Percentiles rank a stretch among this genome's conserved stretches.
These are phyloP conservation scores for Raffaelea albimanens DNA, from an alignment of 2,329 filamentous ascomycete genomes.

Conservation along the genomic window DNA sequence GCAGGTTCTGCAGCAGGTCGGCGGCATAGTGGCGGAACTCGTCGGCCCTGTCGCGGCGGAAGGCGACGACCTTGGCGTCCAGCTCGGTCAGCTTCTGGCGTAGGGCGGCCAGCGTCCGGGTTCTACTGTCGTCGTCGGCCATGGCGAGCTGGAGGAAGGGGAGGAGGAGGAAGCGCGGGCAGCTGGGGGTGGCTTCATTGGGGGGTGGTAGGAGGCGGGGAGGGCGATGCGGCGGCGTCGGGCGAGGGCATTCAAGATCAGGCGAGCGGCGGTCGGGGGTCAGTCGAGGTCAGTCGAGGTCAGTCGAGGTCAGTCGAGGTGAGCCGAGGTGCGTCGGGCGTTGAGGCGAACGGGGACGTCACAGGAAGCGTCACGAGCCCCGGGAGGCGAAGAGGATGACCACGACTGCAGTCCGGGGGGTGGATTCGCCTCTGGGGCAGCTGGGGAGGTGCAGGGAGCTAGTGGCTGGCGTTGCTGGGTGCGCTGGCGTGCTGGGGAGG, in stretches of 20 bases:
- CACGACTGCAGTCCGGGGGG: too few relatives aligned
- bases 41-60: slow-evolving; percentile 45
- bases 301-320: too few relatives aligned
- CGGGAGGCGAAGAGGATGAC: too few relatives aligned
- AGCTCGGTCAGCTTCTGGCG: slow-evolving; percentile 45
- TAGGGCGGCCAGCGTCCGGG: slow-evolving; percentile 38
- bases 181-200: slow-evolving; percentile 6
- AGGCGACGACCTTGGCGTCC: slow-evolving; percentile 45
- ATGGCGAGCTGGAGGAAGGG: slow-evolving; percentile 12
- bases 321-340: too few relatives aligned
- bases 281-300: too few relatives aligned
- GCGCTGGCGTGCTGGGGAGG: too few relatives aligned
- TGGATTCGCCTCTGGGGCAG: too few relatives aligned
- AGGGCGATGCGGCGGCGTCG: background rate
- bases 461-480: too few relatives aligned
- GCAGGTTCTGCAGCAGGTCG: slow-evolving; percentile 36
- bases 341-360: too few relatives aligned
- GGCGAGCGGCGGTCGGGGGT: too few relatives aligned
- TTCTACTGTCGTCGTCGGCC: slow-evolving; percentile 34
- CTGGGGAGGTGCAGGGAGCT: too few relatives aligned
- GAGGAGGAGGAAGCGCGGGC: background rate
- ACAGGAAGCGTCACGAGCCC: too few relatives aligned
- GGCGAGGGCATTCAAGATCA: background rate
- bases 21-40: slow-evolving; percentile 48
- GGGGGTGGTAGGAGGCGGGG: background rate